Evolutionary conservation across 805 yeast genomes (phyloP), one percentile per base, ranked within the genome.

Genomic region (Schwanniomyces occidentalis): DNA sequence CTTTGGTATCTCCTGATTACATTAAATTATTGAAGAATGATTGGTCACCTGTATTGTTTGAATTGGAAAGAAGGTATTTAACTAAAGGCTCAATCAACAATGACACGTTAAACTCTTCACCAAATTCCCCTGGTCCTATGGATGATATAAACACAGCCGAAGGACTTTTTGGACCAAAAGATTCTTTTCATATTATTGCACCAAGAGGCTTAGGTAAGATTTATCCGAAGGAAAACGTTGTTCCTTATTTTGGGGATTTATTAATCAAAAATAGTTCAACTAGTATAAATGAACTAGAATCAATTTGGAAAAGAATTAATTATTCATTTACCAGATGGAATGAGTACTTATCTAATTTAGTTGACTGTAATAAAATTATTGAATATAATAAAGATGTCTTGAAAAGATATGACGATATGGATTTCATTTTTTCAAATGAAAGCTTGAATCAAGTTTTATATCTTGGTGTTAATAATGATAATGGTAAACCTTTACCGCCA

Each of bases 41-140:
- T 48, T 91, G 97, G 97, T 86, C 93, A 0, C 95, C 95, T 2
- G 95, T 91, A 16, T 82, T 87, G 6, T 87, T 85, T 61, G 97
- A 90, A 52, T 69, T 91, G 22, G 95, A 88, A 43, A 75, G 93
- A 51, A 71, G 93, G 46, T 74, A 82, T 31, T 69, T 85, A 57
- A 62, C 64, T 8, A 62, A 59, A 39, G 65, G 61, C 8, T 38
- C 50, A 13, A 28, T 43, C n/a, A 35, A 34, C 24, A 13, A 34
- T 8, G 38, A 44, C 2, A 27, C 13, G 16, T 12, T 18, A 10
- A 9, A 12, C n/a, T 13, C 27, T 5, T 23, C 37, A 17, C 19
- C 32, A 4, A 41, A 38, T 15, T 37, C 43, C 9, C 32, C 38
- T 4, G 40, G 34, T 16, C 9, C 35, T 15, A 5, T 10, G 8